These are phyloP conservation scores for Stephanodiscus minutulus DNA, from an alignment of 108 stramenopile species.

Conservation along the genomic window DNA sequence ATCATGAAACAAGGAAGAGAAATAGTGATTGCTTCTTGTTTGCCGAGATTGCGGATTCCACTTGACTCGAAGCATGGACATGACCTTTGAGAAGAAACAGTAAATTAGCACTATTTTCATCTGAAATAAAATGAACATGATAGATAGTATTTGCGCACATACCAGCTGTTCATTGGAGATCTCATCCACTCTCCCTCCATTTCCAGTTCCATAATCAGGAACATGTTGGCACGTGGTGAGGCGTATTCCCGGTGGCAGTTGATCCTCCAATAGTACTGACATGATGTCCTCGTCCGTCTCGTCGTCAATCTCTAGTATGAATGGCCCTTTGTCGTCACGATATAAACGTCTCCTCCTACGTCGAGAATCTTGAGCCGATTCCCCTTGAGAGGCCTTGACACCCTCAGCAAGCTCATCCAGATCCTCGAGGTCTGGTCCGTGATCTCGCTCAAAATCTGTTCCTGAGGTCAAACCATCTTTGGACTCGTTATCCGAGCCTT, in stretches of 20 bases:
- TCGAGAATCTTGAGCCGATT: constrained; percentile 31
- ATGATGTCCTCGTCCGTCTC: constrained; percentile 91
- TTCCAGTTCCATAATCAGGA: constrained; percentile 79
- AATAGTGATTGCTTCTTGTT: constrained; percentile 81
- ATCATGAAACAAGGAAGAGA: constrained; percentile 84
- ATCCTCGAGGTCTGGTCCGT: constrained; percentile 76
- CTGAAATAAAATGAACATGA: background rate
- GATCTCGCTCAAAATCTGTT: constrained; percentile 54
- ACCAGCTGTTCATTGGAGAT: constrained; percentile 72
- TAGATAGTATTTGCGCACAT: background rate
- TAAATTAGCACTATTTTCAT: background rate
- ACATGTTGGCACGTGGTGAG: constrained; percentile 73
- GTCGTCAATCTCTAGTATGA: constrained; percentile 90
- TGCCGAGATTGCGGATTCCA: constrained; percentile 78
- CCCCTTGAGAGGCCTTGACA: constrained; percentile 23
- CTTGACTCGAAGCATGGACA: constrained; percentile 87
- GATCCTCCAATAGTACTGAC: constrained; percentile 76
- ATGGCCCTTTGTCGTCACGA: constrained; percentile 83
- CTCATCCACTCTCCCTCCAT: constrained; percentile 62
- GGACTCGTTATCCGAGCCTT: constrained; percentile 31
- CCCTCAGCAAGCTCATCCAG: constrained; percentile 49
- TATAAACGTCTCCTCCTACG: constrained; percentile 69
- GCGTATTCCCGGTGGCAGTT: constrained; percentile 69
- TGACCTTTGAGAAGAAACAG: constrained; percentile 25
- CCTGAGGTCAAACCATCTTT: constrained; percentile 55